Evolutionary conservation across 352 stramenopile species (phyloP), one percentile per base, ranked within the genome.

Genomic region (Salisapilia sapeloensis): DNA sequence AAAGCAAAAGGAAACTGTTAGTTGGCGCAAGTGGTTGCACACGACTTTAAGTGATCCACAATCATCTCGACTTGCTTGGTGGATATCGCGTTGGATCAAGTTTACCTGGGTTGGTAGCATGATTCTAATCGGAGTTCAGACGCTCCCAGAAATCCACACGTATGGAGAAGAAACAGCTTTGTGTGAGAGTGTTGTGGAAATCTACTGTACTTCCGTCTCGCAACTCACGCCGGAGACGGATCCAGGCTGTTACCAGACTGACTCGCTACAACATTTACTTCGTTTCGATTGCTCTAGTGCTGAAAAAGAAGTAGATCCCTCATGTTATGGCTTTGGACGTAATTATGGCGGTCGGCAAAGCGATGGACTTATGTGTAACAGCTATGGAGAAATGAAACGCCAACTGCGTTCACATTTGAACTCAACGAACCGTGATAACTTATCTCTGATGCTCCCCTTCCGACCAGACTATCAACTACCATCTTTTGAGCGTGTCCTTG

Each of bases 61-160:
- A 2, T 76, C 60, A 8, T 80, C 64, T 14, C 33, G 52, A 1
- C 18, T 50, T 10, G 60, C 57, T 22, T 42, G 44, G 6, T 60
- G 38, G 22, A 53, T 74, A 17, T 56, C 44, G 6, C 53, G 57
- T 4, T 84, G 67, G 67, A 42, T 71, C n/a, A 59, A 60, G 15
- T 66, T 56, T 29, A 77, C 60, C 36, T 56, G 75, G n/a, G 53
- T 82, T 16, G 56, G 65, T 13, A 78, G 62, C 46, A 80, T 85
- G 56, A 50, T 77, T 44, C 53, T 80, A 24, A 61, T 84, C n/a
- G 49, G 79, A 17, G 67, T 80, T 28, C 60, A 84, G 38, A 84
- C 69, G 12, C 81, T 84, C 65, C 69, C 69, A 1, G 69, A 84
- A 15, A 38, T 84, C 19, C 69, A 84, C 29, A 71, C 60, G 8